Evolutionary conservation across 225 moss, liverwort and hornwort species (phyloP).

Genomic region (Antitrichia curtipendula): DNA sequence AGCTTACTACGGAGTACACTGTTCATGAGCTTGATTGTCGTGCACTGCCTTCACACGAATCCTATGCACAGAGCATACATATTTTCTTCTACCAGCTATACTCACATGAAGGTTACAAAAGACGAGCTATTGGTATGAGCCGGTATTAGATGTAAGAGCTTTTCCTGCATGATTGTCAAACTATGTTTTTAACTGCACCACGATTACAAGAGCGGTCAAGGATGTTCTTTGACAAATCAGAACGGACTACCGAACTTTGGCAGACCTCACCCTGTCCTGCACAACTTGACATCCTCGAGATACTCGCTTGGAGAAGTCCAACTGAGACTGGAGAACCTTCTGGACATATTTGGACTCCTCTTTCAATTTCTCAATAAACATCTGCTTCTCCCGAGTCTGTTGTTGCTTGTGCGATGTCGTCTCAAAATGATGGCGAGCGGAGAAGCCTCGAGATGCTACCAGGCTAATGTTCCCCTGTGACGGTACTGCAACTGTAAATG

Average conservation of each 20-base stretch:
- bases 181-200: background rate
- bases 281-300: constrained; percentile 61
- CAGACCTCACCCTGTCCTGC: background rate
- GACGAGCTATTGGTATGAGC: background rate
- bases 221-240: background rate
- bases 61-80: background rate
- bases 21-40: background rate
- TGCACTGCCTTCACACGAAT: background rate
- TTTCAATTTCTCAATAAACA: constrained; percentile 29
- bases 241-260: background rate
- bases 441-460: constrained; percentile 51
- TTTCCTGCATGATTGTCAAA: background rate
- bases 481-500: constrained; percentile 72
- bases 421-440: background rate
- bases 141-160: background rate
- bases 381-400: constrained; percentile 3
- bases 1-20: background rate
- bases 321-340: constrained; percentile 20
- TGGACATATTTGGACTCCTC: constrained; percentile 41
- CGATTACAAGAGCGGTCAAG: background rate
- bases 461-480: constrained; percentile 79
- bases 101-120: background rate
- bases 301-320: constrained; percentile 60
- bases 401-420: background rate
- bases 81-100: background rate